These are phyloP conservation scores for Amphirosellinia nigrospora DNA, from an alignment of 495 filamentous ascomycete species.

Conservation along the genomic window DNA sequence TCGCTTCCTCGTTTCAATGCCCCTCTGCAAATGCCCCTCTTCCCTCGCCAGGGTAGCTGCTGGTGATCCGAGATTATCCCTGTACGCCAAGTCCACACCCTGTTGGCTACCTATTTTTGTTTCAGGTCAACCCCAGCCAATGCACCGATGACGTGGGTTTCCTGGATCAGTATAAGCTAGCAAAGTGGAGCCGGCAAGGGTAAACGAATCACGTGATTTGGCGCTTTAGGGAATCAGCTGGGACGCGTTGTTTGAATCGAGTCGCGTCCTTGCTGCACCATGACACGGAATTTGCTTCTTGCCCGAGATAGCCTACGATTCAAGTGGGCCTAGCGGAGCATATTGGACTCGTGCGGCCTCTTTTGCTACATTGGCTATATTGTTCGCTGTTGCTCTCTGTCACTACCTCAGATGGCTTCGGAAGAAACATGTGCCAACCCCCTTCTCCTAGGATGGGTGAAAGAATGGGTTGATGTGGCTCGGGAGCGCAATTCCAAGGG, in stretches of 20 bases:
- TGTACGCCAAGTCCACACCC: background rate
- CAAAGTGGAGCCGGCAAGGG: background rate
- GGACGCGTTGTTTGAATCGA: conserved; percentile 3
- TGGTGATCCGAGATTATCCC: background rate
- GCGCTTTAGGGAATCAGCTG: background rate
- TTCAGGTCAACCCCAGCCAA: background rate
- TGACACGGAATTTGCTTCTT: background rate
- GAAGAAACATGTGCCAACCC: conserved; percentile 68
- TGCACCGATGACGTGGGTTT: conserved; percentile 4
- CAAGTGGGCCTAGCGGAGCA: background rate
- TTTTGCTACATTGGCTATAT: conserved; percentile 3
- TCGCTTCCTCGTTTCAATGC: background rate
- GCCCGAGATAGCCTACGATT: background rate
- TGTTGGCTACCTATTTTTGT: conserved; percentile 8
- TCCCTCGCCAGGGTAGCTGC: background rate
- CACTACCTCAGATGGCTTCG: conserved; percentile 28
- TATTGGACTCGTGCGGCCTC: background rate
- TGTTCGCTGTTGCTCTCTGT: background rate
- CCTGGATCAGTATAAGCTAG: background rate
- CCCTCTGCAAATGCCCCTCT: conserved; percentile 2
- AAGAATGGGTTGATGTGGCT: conserved; percentile 80
- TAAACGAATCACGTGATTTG: conserved; percentile 5
- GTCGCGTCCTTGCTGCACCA: conserved; percentile 6
- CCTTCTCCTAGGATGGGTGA: conserved; percentile 74
- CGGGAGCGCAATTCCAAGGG: conserved; percentile 75